These are phyloP conservation scores for Phlebopus sp. DNA, from an alignment of 1,284 basidiomycete species.

Conservation along the genomic window DNA sequence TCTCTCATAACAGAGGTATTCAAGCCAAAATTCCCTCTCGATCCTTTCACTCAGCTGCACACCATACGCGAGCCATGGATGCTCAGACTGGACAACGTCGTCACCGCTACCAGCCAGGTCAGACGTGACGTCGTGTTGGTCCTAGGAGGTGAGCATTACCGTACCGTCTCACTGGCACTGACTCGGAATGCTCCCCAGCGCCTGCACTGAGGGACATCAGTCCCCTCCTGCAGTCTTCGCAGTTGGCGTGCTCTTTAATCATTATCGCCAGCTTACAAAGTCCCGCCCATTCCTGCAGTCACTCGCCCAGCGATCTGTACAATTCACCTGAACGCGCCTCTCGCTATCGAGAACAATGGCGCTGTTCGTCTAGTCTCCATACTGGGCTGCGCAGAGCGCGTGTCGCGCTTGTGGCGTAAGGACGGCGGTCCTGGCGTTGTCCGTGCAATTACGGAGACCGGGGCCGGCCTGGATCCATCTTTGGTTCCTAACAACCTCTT, in stretches of 20 bases:
- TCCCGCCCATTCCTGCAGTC: slow-evolving; percentile 34
- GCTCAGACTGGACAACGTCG: slow-evolving; percentile 30
- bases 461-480: slow-evolving; percentile 17
- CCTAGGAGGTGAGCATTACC: slow-evolving; percentile 41
- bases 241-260: slow-evolving; percentile 45
- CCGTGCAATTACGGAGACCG: slow-evolving; percentile 32
- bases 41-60: slow-evolving; percentile 43
- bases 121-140: slow-evolving; percentile 46
- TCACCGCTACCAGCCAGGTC: slow-evolving; percentile 21
- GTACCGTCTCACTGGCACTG: background rate
- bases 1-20: slow-evolving; percentile 37
- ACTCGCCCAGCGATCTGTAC: slow-evolving; percentile 41
- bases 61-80: slow-evolving; percentile 36
- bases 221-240: slow-evolving; percentile 44
- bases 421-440: slow-evolving; percentile 31
- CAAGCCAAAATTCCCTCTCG: slow-evolving; percentile 47
- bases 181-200: slow-evolving; percentile 27
- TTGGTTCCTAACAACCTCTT: slow-evolving; percentile 4
- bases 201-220: slow-evolving; percentile 39
- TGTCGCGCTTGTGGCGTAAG: slow-evolving; percentile 46
- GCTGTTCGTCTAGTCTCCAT: slow-evolving; percentile 50
- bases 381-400: slow-evolving; percentile 51
- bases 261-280: slow-evolving; percentile 49
- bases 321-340: slow-evolving; percentile 42
- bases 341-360: slow-evolving; percentile 44